Evolutionary conservation across 164 flowering plant species (phyloP), one percentile per base, ranked within the genome.

Genomic region (Amborella trichopoda): DNA sequence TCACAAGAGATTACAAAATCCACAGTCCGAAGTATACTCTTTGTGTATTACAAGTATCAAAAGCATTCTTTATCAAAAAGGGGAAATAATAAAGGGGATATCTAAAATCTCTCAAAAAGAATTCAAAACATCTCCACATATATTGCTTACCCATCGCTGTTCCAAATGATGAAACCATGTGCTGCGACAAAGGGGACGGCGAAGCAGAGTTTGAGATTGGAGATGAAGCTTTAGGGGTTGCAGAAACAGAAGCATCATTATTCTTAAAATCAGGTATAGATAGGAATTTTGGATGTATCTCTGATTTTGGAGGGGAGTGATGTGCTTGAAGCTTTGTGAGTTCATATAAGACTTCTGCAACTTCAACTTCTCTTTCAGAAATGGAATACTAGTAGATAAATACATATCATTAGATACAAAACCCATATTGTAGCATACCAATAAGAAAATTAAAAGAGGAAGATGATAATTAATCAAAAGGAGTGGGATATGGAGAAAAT

Each of bases 301-400:
- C 48, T 19, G 55, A n/a, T 23, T 52, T 52, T 21, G 40, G 11
- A 16, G 56, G 49, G 34, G 55, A 21, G 25, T 44, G 46, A 14
- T 52, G 55, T n/a, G 56, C 42, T 43, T 30, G 56, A 1, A 52
- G 56, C 40, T 18, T 43, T 28, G 41, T 52, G 4, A 52, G 41
- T 6, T 40, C 48, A 23, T 52, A 52, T 16, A 52, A 19, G 32
- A 52, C 22, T 24, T 52, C 48, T 21, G 55, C 56, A n/a, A 52
- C 56, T 52, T 52, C 56, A 33, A 52, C 56, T 52, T 52, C 56
- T 32, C 56, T 52, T 33, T 52, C 56, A 22, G 56, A 52, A 52
- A 52, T 52, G 2, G 48, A 43, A 16, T 30, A 48, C 56, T 52
- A 32, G 27, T 28, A 52, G 49, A 52, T 10, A 5, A 23, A 36